A percentile compares a stretch with the other conserved stretches of the same genome.
Evolutionary conservation across 345 rosid genomes (phyloP).

Genomic region (Eucalyptus dawsonii): DNA sequence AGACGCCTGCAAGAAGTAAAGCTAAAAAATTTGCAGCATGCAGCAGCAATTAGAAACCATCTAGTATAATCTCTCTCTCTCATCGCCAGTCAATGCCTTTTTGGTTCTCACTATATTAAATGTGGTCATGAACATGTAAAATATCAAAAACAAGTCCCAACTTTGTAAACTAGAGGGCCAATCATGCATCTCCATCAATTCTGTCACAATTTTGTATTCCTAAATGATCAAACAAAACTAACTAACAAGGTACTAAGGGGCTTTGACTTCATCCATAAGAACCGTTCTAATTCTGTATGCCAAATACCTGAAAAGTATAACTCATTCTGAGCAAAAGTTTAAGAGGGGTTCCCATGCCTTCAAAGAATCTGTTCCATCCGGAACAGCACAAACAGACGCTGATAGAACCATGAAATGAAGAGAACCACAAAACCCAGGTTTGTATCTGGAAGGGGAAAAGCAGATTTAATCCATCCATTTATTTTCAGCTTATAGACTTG

Average conservation of each 20-base stretch:
- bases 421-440: neutral
- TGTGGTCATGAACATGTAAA: neutral
- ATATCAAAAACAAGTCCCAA: neutral
- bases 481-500: neutral
- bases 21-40: neutral
- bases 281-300: neutral
- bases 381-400: neutral
- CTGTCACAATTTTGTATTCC: neutral
- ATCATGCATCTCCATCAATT: neutral
- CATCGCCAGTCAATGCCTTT: neutral
- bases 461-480: neutral
- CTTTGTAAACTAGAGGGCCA: neutral
- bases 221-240: neutral
- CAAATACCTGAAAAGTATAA: neutral
- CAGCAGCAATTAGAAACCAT: neutral
- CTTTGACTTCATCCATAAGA: neutral
- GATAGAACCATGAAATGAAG: neutral
- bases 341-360: neutral
- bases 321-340: neutral
- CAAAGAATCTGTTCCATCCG: neutral
- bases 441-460: neutral
- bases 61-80: neutral
- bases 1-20: neutral
- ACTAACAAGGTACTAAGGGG: neutral
- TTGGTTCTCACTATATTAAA: neutral